phyloP scores from a whole-genome alignment of 495 filamentous ascomycete genomes.

The Ascodesmis nigricans region DNA sequence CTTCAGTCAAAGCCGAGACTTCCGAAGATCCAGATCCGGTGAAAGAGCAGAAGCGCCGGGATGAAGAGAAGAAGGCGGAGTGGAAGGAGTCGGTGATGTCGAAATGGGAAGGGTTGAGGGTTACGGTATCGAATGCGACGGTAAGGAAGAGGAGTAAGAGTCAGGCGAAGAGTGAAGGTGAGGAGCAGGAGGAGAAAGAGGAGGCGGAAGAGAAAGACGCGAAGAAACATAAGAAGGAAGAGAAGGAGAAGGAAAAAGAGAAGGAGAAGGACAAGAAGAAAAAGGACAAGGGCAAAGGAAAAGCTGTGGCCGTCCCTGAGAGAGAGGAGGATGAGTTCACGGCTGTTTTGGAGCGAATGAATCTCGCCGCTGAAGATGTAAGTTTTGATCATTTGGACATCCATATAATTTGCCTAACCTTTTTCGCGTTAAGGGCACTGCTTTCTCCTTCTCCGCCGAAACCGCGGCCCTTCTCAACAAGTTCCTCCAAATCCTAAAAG shows the following conservation, averaged over 20 bases:
- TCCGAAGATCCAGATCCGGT: slow-evolving; percentile 15
- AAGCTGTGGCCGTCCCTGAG: slow-evolving; percentile 25
- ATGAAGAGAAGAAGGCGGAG: slow-evolving; percentile 28
- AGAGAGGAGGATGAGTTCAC: slow-evolving; percentile 54
- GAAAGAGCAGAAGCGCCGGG: slow-evolving; percentile 19
- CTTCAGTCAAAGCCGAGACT: slow-evolving; percentile 24
- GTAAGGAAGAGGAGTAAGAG: slow-evolving; percentile 8
- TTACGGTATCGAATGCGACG: slow-evolving; percentile 10
- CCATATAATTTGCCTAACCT: neutral
- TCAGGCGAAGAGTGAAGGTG: slow-evolving; percentile 6
- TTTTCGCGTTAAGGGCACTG: slow-evolving; percentile 42
- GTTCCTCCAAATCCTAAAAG: slow-evolving; percentile 76
- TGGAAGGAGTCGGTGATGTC: slow-evolving; percentile 24
- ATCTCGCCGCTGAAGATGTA: slow-evolving; percentile 37
- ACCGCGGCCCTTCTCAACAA: slow-evolving; percentile 55
- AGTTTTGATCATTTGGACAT: neutral
- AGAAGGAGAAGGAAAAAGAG: slow-evolving; percentile 12
- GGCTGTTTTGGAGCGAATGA: slow-evolving; percentile 53
- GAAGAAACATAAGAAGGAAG: slow-evolving; percentile 8
- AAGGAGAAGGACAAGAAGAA: slow-evolving; percentile 16
- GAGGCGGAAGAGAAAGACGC: slow-evolving; percentile 27
- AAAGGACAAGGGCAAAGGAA: slow-evolving; percentile 14
- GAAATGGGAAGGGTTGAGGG: slow-evolving; percentile 22
- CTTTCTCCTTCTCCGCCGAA: slow-evolving; percentile 61
- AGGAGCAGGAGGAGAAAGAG: slow-evolving; percentile 21